These are phyloP conservation scores for Trypanosoma vivax DNA, from an alignment of 208 protist genomes.

Conservation along the genomic window DNA sequence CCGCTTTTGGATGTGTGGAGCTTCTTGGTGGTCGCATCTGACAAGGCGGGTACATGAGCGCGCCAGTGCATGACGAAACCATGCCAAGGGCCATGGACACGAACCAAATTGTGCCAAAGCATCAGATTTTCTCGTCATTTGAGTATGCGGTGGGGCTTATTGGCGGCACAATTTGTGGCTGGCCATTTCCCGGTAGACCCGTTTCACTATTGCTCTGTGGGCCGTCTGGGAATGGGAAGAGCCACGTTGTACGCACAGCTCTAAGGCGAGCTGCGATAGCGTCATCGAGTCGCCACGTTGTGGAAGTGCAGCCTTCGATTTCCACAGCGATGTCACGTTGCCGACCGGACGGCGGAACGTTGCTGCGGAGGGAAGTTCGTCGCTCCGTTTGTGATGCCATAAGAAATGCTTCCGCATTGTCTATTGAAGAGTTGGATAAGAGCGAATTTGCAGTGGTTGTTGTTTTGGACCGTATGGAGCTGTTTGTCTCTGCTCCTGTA, in stretches of 20 bases:
- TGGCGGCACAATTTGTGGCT: slow-evolving; percentile 30
- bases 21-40: too few relatives aligned
- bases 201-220: slow-evolving; percentile 52
- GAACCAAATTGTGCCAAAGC: not conserved
- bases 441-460: slow-evolving; percentile 23
- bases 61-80: not conserved
- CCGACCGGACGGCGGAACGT: slow-evolving; percentile 34
- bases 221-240: slow-evolving; percentile 59
- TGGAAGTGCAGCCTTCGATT: slow-evolving; percentile 23
- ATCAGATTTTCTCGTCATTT: slow-evolving; percentile 6
- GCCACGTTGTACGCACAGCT: slow-evolving; percentile 25
- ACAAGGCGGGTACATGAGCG: too few relatives aligned
- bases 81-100: not conserved
- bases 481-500: slow-evolving; percentile 25
- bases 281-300: slow-evolving; percentile 11
- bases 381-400: not conserved
- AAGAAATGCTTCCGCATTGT: not conserved
- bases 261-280: not conserved
- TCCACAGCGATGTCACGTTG: slow-evolving; percentile 25
- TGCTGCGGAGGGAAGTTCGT: slow-evolving; percentile 40
- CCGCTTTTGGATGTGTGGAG: too few relatives aligned
- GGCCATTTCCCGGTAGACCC: slow-evolving; percentile 32
- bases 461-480: slow-evolving; percentile 63
- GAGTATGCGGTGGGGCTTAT: slow-evolving; percentile 27
- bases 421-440: not conserved